These are phyloP conservation scores for Calycina marina DNA, from an alignment of 2,329 filamentous ascomycete species.

Conservation along the genomic window DNA sequence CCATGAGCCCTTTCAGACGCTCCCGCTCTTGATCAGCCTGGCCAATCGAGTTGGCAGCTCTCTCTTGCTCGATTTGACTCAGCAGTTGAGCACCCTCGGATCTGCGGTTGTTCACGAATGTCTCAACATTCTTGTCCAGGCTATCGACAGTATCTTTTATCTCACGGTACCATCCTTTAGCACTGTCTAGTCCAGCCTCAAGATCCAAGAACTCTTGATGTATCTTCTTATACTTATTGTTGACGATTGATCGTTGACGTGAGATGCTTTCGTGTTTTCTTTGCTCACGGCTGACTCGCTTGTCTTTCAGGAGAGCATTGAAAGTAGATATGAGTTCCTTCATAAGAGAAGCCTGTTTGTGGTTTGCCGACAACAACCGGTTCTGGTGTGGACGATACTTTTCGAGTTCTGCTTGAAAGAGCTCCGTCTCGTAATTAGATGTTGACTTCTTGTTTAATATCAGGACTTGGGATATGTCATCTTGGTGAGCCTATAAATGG, in stretches of 20 bases:
- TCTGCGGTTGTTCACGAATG: conserved; percentile 87
- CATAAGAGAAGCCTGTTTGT: conserved; percentile 88
- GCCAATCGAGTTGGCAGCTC: conserved; percentile 18
- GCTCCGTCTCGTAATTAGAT: conserved; percentile 74
- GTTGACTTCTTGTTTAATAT: conserved; percentile 98
- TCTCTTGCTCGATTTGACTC: conserved; percentile 48
- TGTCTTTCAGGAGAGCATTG: conserved; percentile 80
- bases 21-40: conserved; percentile 68
- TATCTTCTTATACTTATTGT: conserved; percentile 77
- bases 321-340: conserved; percentile 86
- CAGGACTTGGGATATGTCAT: conserved; percentile 93
- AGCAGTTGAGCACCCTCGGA: conserved; percentile 85
- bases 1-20: conserved; percentile 78
- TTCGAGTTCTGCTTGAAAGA: conserved; percentile 94
- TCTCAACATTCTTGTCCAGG: conserved; percentile 88
- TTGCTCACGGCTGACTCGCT: conserved; percentile 83
- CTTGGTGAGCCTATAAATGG: conserved; percentile 61
- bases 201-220: conserved; percentile 90
- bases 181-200: conserved; percentile 69
- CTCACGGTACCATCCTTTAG: conserved; percentile 85
- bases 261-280: conserved; percentile 87
- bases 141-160: conserved; percentile 93
- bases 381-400: conserved; percentile 93
- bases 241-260: conserved; percentile 63
- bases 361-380: conserved; percentile 78